Conservation (phyloP, 2,329 filamentous ascomycete species). For the Canariomyces notabilis region DNA sequence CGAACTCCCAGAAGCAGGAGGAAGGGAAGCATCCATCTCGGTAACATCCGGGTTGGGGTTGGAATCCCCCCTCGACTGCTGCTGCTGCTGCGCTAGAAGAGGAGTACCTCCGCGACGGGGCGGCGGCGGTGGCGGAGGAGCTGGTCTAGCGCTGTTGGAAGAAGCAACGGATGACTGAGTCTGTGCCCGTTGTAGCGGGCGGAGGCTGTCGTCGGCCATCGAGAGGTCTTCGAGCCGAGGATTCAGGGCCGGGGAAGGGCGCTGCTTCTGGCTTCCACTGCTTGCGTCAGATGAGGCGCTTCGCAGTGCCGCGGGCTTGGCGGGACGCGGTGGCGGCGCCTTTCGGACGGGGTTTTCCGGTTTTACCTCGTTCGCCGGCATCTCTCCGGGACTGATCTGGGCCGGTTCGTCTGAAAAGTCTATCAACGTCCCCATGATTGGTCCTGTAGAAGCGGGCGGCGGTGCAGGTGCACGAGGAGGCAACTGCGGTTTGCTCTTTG, state of each 20-base stretch:
- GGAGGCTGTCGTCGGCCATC: background rate
- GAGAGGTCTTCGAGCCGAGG: background rate
- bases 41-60: background rate
- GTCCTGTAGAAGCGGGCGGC: slow-evolving; percentile 30
- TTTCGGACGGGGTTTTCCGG: slow-evolving; percentile 25
- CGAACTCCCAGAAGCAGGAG: no score
- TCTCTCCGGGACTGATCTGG: slow-evolving; percentile 26
- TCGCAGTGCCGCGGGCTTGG: slow-evolving; percentile 53
- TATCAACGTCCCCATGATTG: slow-evolving; percentile 54
- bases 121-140: slow-evolving; percentile 41
- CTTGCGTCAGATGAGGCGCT: slow-evolving; percentile 35
- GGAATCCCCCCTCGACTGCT: background rate
- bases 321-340: slow-evolving; percentile 50
- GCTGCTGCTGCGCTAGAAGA: slow-evolving; percentile 17
- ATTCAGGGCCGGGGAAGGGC: background rate
- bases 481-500: slow-evolving; percentile 27
- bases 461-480: slow-evolving; percentile 30
- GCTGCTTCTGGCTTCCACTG: background rate
- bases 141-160: slow-evolving; percentile 14
- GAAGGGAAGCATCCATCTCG: background rate
- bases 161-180: slow-evolving; percentile 4
- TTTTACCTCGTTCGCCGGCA: no score
- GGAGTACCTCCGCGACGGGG: slow-evolving; percentile 43
- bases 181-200: slow-evolving; percentile 2
- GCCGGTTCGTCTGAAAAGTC: slow-evolving; percentile 54